Evolutionary conservation across 257 asterid species (phyloP), one percentile per base, ranked within the genome.

Genomic region (Primulina tabacum): DNA sequence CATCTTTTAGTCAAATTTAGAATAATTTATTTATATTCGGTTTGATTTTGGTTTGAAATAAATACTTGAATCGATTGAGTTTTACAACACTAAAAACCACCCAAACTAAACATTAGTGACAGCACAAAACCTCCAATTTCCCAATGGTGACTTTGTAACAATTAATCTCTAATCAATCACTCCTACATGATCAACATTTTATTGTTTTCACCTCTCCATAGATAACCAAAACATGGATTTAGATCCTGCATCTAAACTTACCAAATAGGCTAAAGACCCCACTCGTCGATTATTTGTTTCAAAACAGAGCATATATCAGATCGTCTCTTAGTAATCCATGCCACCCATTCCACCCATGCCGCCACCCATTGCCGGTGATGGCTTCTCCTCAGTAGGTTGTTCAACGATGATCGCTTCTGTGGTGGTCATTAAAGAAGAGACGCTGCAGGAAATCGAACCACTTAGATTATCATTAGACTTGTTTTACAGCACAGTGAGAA

Each of bases 371-470:
- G 83, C 80, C 0, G 98, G 90, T 18, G 85, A 74, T 0, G 90
- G 82, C 72, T 79, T 82, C 75, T 90, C 96, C 1, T 90, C 97
- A 64, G 83, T 87, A 0, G 97, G 93, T 67, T 81, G 90, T 57
- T 90, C 97, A 0, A 87, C 96, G 7, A 90, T 87, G 2, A 93
- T 85, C 0, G 97, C 97, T 77, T 93, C 97, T 1, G 99, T 90
- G 0, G 97, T 93, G 2, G 98, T 93, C 91, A 93, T 77, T 76
- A 90, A 82, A 1, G 96, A 90, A 7, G 99, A 83, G 8, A 89
- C 97, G 7, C 99, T 93, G 88, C 76, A 82, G 1, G 62, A 16
- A 69, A 52, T 38, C 3, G 35, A 57, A 56, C 9, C 21, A 33
- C 68, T n/a, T 34, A 30, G 4, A 35, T 37, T 0, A 17, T 71